Base-by-base conservation (phyloP, 2,329 filamentous ascomycete genomes). In the Sporothrix luriei region DNA sequence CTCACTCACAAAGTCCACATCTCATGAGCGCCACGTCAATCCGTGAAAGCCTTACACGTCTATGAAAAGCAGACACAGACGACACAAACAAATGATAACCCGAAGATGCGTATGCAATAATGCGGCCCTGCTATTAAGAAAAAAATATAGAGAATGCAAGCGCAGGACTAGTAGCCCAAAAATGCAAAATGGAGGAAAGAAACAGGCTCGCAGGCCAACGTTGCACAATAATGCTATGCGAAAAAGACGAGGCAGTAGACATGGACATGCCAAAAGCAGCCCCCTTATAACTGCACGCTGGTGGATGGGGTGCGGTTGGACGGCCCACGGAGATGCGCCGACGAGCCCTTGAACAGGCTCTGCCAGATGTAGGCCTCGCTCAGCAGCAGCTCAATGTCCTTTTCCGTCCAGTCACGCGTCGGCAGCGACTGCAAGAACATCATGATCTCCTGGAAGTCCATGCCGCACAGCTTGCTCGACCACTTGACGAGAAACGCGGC, bases 361-460 rank as follows among this genome's bases (percentile, higher is more conserved):
- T 99, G 94, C 96, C 95, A 99, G 73, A 99, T 97, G 76, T 95
- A 99, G 3, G 95, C 95, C 81, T 99, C 95, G 77, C 93, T 97
- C 55, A 99, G 84, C 68, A 99, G 83, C 70, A 99, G 85, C 79
- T 98, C 95, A 75, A 99, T 97, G 77, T 99, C 95, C 82, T 98
- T 98, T 78, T 97, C 95, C 1, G 93, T 97, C 95, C 95, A 99
- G 68, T 90, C 87, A 75, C 91, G 90, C 7, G 96, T 99, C 3
- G 96, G 95, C 70, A 99, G 82, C 57, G 93, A 92, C 81, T 99
- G 95, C 68, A 99, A 82, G 78, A 99, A 99, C 94, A 99, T 99
- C 94, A 99, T 97, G 71, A 97, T 90, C 79, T 97, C 94, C 82
- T 98, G 86, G 74, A 98, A 98, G 78, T 99, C 95, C 94, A 98